These are phyloP conservation scores for Fusarium redolens DNA, from an alignment of 2,329 filamentous ascomycete genomes.

Conservation along the genomic window DNA sequence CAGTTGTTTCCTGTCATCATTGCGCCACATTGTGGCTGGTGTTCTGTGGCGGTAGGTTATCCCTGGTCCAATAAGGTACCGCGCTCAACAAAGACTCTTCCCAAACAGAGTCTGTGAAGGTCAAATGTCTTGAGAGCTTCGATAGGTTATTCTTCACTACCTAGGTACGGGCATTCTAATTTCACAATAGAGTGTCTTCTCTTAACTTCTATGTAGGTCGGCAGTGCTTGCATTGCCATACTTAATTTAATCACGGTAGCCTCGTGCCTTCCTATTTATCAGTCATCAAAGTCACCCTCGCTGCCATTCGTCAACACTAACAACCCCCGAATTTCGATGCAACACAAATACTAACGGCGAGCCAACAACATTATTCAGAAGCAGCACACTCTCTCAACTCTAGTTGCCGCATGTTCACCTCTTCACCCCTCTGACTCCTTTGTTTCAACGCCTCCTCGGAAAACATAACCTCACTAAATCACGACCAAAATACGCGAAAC, in stretches of 20 bases:
- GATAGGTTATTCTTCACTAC: neutral
- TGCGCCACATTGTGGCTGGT: slow-evolving; percentile 35
- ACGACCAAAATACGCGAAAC: slow-evolving; percentile 19
- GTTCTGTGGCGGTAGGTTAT: slow-evolving; percentile 3
- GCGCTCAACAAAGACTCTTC: neutral
- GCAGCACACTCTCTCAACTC: neutral
- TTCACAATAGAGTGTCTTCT: neutral
- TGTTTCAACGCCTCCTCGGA: neutral
- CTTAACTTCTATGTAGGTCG: neutral
- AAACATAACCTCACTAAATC: neutral
- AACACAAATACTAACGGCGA: neutral
- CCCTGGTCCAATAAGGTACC: neutral
- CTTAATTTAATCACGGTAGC: neutral
- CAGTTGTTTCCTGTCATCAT: slow-evolving; percentile 41
- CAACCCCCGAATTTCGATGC: neutral
- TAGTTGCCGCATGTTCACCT: neutral
- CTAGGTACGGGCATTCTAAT: neutral
- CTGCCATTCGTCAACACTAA: slow-evolving; percentile 1
- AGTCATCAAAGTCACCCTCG: slow-evolving; percentile 1
- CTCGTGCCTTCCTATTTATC: neutral
- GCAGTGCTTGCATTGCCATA: neutral
- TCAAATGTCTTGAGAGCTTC: neutral
- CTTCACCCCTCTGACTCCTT: neutral
- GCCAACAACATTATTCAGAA: neutral
- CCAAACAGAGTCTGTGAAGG: neutral